A percentile compares a stretch with the other conserved stretches of the same genome.
phyloP scores from a whole-genome alignment of 140 eudicot genomes.

The Cichorium intybus region DNA sequence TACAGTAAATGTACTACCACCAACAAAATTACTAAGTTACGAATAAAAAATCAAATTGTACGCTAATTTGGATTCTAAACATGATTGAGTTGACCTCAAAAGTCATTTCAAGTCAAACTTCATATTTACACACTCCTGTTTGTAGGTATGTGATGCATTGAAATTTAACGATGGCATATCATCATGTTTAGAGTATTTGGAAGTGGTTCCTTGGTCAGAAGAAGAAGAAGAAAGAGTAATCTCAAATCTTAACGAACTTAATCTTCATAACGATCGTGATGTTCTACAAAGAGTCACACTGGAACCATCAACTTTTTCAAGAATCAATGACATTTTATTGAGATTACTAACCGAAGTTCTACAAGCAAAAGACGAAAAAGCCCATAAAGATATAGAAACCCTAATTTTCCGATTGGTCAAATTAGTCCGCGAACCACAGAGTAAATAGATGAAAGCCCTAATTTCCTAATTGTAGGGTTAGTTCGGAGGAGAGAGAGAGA shows the following conservation, averaged over 20 bases:
- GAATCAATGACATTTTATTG: constrained; percentile 54
- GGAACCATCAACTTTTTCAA: constrained; percentile 65
- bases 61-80: constrained; percentile 6
- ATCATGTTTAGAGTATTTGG: constrained; percentile 80
- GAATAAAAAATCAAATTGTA: neutral
- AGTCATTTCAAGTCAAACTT: constrained; percentile 7
- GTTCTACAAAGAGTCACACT: constrained; percentile 65
- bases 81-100: constrained; percentile 1
- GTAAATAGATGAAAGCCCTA: too few relatives aligned
- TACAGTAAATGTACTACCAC: neutral
- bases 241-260: constrained; percentile 57
- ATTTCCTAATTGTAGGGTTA: too few relatives aligned
- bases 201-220: constrained; percentile 92
- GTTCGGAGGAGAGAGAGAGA: too few relatives aligned
- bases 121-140: neutral
- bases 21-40: neutral
- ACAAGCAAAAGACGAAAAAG: constrained; percentile 79
- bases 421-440: too few relatives aligned
- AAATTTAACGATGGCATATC: constrained; percentile 71
- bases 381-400: constrained; percentile 82
- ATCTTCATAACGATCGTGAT: constrained; percentile 36
- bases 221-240: constrained; percentile 81
- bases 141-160: constrained; percentile 77
- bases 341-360: constrained; percentile 54
- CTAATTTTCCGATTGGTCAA: constrained; percentile 57